Evolutionary conservation across 148 eudicot genomes (phyloP), one percentile per base, ranked within the genome.

Genomic region (Rhododendron simsii): DNA sequence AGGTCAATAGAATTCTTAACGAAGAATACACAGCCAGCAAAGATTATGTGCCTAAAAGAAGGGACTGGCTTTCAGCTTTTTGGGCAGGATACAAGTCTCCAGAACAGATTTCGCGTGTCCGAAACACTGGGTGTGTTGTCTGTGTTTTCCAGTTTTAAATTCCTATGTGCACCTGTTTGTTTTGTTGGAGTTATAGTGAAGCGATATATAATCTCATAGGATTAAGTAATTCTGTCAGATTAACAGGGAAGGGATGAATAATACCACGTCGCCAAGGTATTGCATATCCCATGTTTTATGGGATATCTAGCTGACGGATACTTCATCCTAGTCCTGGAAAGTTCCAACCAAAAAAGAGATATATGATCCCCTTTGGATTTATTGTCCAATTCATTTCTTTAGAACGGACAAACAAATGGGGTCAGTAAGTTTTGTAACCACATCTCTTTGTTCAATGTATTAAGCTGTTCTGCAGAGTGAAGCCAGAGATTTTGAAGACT

Each of bases 71-170:
- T 84, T 93, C 96, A 81, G 98, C 99, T 81, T 92, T 91, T 74
- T 95, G 99, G 99, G 82, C 92, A 26, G 99, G 97, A 30, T 93
- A 91, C 87, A 96, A 96, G 89, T 96, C 99, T 87, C 99, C 98
- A 59, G 96, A 92, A 88, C 98, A 95, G 89, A 86, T 93, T 89
- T 93, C 97, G n/a, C 95, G 95, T 23, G 89, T 93, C 59, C 93
- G 97, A 65, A 93, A 96, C 90, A 96, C 98, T 73, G 98, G 98
- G 99, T 96, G 90, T 84, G 87, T 33, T 50, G 51, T 86, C 47
- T 87, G 63, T 59, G 30, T 88, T 15, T 41, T 14, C 80, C 26
- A 15, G 14, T 85, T 79, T 81, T 35, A 16, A 35, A 74, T 65
- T 67, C 53, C 39, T 47, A 26, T 76, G 13, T 50, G 15, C 26